Evolutionary conservation across 2,329 filamentous ascomycete genomes (phyloP).

Genomic region (Gremmenia infestans): DNA sequence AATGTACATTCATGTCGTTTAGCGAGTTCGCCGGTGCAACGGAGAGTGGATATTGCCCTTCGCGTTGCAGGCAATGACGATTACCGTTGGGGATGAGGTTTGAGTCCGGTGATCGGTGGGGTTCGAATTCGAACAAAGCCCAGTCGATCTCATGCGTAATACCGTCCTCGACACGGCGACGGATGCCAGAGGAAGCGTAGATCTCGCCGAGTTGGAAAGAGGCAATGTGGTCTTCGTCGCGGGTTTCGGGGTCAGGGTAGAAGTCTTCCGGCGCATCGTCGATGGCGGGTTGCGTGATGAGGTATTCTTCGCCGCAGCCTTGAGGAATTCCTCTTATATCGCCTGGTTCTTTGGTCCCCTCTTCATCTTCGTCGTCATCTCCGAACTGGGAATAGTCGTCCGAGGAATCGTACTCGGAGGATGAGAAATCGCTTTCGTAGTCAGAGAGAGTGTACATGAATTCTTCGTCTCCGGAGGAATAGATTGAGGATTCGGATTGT

Average conservation of each 20-base stretch:
- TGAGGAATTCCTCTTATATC: conserved; percentile 76
- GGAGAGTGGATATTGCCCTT: conserved; percentile 46
- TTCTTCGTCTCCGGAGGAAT: conserved; percentile 42
- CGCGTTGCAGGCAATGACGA: conserved; percentile 37
- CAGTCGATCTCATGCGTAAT: conserved; percentile 91
- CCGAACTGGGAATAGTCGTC: conserved; percentile 8
- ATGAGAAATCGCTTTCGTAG: conserved; percentile 47
- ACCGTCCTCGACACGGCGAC: conserved; percentile 65
- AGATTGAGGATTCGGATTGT: conserved; percentile 25
- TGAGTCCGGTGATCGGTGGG: conserved; percentile 62
- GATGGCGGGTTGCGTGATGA: conserved; percentile 86
- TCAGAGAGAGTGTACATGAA: conserved; percentile 58
- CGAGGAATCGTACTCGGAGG: conserved; percentile 34
- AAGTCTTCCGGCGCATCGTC: conserved; percentile 84
- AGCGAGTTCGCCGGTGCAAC: conserved; percentile 58
- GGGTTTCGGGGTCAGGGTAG: conserved; percentile 64
- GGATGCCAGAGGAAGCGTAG: conserved; percentile 85
- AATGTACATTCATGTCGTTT: conserved; percentile 75
- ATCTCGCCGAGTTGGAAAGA: conserved; percentile 78
- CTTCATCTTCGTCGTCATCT: conserved; percentile 51
- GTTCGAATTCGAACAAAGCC: conserved; percentile 79
- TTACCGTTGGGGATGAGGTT: conserved; percentile 58
- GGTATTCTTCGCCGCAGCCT: conserved; percentile 69
- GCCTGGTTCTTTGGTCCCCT: conserved; percentile 45
- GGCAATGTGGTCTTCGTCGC: conserved; percentile 75